A percentile compares a stretch with the other conserved stretches of the same genome.
These are phyloP conservation scores for Fragilaria radians DNA, from an alignment of 108 stramenopile genomes.

Conservation along the genomic window DNA sequence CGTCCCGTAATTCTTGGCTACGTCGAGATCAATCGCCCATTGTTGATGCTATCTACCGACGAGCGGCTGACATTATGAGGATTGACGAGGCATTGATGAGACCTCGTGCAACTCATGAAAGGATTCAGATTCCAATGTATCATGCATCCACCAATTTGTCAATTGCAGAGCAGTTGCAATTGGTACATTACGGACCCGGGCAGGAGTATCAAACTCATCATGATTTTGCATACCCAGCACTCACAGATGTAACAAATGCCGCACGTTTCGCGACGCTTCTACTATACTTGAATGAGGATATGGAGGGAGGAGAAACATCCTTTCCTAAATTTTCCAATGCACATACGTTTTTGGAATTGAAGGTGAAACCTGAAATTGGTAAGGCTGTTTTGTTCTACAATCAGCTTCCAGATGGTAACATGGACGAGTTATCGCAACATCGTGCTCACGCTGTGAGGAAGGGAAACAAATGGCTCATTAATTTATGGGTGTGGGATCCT, in stretches of 20 bases:
- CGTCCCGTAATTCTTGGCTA: slow-evolving; percentile 39
- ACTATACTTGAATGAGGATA: slow-evolving; percentile 50
- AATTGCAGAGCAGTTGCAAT: slow-evolving; percentile 39
- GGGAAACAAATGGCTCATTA: slow-evolving; percentile 71
- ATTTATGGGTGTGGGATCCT: slow-evolving; percentile 61
- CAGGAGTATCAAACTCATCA: slow-evolving; percentile 67
- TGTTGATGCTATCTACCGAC: slow-evolving; percentile 36
- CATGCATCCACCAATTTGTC: slow-evolving; percentile 14
- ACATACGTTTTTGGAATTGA: slow-evolving; percentile 20
- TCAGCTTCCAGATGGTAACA: slow-evolving; percentile 62
- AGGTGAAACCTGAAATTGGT: slow-evolving; percentile 31
- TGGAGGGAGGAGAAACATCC: slow-evolving; percentile 42
- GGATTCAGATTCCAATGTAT: slow-evolving; percentile 25
- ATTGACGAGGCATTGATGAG: slow-evolving; percentile 46
- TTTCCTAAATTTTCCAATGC: slow-evolving; percentile 43
- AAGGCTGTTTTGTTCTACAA: slow-evolving; percentile 60
- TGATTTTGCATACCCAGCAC: slow-evolving; percentile 9
- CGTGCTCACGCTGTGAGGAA: slow-evolving; percentile 48
- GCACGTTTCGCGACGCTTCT: slow-evolving; percentile 46
- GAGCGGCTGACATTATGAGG: slow-evolving; percentile 43
- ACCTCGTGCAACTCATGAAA: slow-evolving; percentile 24
- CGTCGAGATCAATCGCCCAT: slow-evolving; percentile 21
- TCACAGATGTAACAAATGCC: slow-evolving; percentile 6
- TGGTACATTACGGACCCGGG: slow-evolving; percentile 38
- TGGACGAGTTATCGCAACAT: slow-evolving; percentile 66